Evolutionary conservation across 1,284 basidiomycete genomes (phyloP).

Genomic region (Sanghuangporus sanghuang): DNA sequence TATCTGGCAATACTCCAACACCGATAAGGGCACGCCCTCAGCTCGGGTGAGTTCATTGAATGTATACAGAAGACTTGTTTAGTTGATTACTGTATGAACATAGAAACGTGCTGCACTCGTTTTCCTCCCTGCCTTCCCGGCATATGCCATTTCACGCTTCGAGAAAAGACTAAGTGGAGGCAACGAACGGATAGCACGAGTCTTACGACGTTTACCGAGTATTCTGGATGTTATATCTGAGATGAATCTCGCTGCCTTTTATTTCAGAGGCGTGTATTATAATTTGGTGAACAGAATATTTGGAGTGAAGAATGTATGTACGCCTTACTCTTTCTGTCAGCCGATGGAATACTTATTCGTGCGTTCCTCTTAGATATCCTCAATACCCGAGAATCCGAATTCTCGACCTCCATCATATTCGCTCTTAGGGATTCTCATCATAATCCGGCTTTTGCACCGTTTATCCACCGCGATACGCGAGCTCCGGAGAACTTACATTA

Average conservation of each 20-base stretch:
- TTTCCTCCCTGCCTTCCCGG: slow-evolving; percentile 59
- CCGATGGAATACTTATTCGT: background rate
- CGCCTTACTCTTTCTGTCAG: background rate
- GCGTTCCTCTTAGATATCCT: slow-evolving; percentile 52
- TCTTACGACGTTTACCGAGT: slow-evolving; percentile 41
- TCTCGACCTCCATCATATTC: slow-evolving; percentile 78
- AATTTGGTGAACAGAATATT: slow-evolving; percentile 69
- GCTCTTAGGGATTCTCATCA: slow-evolving; percentile 73
- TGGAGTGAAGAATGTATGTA: slow-evolving; percentile 66
- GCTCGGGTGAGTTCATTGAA: slow-evolving; percentile 24
- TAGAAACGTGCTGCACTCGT: slow-evolving; percentile 49
- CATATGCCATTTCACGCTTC: slow-evolving; percentile 54
- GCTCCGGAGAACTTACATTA: slow-evolving; percentile 17
- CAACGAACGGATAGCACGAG: slow-evolving; percentile 30
- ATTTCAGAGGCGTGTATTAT: slow-evolving; percentile 77
- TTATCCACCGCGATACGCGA: slow-evolving; percentile 32
- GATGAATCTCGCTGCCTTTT: slow-evolving; percentile 78
- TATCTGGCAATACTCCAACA: slow-evolving; percentile 65
- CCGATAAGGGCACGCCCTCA: slow-evolving; percentile 34
- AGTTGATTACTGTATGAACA: background rate
- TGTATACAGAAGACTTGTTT: background rate
- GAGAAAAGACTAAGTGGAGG: slow-evolving; percentile 32
- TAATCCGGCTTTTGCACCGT: slow-evolving; percentile 65
- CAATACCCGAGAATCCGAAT: slow-evolving; percentile 65
- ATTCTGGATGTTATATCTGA: slow-evolving; percentile 56